Conservation (phyloP, 768 basidiomycete species). For the Collybiopsis luxurians region DNA sequence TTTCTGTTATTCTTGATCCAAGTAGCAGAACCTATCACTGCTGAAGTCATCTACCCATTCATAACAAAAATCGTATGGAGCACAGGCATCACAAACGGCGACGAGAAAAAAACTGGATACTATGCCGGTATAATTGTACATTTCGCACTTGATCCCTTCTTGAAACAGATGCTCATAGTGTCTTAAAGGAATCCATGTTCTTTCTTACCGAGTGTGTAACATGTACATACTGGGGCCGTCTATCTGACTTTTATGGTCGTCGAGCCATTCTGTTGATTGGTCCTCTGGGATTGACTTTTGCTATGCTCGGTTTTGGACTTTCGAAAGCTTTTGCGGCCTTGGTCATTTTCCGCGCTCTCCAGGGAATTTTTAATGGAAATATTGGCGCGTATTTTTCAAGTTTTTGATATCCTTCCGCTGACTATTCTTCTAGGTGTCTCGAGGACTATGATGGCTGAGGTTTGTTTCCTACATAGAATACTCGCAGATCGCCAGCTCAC, state of each 20-base stretch:
- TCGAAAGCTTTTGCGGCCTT: slow-evolving; percentile 23
- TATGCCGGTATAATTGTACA: slow-evolving; percentile 19
- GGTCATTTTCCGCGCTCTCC: slow-evolving; percentile 20
- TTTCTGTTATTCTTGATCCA: slow-evolving; percentile 33
- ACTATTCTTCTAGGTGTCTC: slow-evolving; percentile 16
- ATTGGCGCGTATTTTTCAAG: slow-evolving; percentile 15
- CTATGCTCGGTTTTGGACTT: slow-evolving; percentile 27
- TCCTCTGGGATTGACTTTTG: slow-evolving; percentile 23
- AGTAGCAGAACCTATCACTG: slow-evolving; percentile 28
- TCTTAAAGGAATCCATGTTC: slow-evolving; percentile 25
- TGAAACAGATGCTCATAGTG: neutral
- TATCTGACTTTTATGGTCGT: slow-evolving; percentile 28
- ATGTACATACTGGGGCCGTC: slow-evolving; percentile 26
- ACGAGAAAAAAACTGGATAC: slow-evolving; percentile 18
- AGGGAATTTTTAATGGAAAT: slow-evolving; percentile 31
- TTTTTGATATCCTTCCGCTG: neutral
- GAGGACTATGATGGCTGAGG: slow-evolving; percentile 30
- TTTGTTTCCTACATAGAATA: slow-evolving; percentile 8
- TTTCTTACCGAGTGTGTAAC: slow-evolving; percentile 24
- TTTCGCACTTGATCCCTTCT: too few relatives aligned
- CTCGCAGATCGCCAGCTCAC: neutral
- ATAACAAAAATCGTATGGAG: slow-evolving; percentile 13
- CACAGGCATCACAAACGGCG: slow-evolving; percentile 15
- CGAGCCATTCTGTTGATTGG: slow-evolving; percentile 27
- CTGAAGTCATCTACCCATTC: slow-evolving; percentile 23